phyloP scores from a whole-genome alignment of 2,329 filamentous ascomycete genomes.

The Camptophora hylomeconis region DNA sequence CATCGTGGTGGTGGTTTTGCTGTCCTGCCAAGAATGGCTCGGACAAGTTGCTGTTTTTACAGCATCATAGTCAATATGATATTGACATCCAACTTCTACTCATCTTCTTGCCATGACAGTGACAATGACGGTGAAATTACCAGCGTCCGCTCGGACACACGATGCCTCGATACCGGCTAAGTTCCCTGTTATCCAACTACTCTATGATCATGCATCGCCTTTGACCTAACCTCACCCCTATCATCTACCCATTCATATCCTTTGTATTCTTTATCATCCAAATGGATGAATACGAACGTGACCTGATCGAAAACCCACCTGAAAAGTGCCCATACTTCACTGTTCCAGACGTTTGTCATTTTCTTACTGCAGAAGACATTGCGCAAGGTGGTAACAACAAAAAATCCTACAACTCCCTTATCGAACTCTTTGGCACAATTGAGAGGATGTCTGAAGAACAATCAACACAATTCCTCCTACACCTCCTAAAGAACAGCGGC shows the following conservation, averaged over 20 bases:
- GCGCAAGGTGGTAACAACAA: not conserved
- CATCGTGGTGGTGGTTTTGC: too few species aligned
- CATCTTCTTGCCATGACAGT: too few species aligned
- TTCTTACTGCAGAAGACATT: not conserved
- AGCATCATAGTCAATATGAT: too few species aligned
- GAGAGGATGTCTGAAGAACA: constrained; percentile 2
- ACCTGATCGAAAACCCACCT: not conserved
- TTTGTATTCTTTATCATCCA: not conserved
- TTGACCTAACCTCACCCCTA: not conserved
- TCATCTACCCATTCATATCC: not conserved
- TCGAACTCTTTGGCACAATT: not conserved
- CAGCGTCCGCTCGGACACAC: not conserved
- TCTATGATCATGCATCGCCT: not conserved
- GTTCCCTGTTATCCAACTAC: too few species aligned
- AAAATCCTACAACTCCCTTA: not conserved
- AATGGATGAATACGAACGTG: too few species aligned
- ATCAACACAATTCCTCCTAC: constrained; percentile 2
- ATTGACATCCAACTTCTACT: too few species aligned
- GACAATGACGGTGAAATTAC: too few species aligned
- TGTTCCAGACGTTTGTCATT: constrained; percentile 2
- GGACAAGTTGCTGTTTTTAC: too few species aligned
- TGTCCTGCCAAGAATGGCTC: too few species aligned
- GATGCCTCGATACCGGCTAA: not conserved
- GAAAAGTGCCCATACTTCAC: constrained; percentile 3
- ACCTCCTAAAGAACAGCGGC: constrained; percentile 1